A percentile compares a stretch with the other conserved stretches of the same genome.
These are phyloP conservation scores for Neofusicoccum laricinum DNA, from an alignment of 2,329 filamentous ascomycete species.

Conservation along the genomic window DNA sequence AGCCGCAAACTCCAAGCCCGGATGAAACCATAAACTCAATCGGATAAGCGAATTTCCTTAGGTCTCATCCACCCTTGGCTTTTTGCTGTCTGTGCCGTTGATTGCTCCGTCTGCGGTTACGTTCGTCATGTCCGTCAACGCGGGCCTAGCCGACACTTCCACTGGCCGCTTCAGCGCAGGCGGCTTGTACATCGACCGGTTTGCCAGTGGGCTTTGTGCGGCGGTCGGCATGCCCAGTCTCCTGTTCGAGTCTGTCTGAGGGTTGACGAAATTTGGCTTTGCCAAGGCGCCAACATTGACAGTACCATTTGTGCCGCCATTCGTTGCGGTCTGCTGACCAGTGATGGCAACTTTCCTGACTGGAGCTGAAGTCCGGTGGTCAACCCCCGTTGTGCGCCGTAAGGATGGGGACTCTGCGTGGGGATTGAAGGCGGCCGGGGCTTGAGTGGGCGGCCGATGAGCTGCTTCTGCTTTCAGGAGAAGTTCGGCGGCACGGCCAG, in stretches of 20 bases:
- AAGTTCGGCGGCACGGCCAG: constrained; percentile 43
- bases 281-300: background rate
- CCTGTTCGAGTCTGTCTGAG: constrained; percentile 45
- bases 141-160: constrained; percentile 26
- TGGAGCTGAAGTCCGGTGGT: constrained; percentile 74
- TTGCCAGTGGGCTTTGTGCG: constrained; percentile 43
- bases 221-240: constrained; percentile 49
- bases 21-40: background rate
- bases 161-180: constrained; percentile 29
- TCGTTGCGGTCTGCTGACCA: background rate
- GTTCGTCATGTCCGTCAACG: constrained; percentile 48
- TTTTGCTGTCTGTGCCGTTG: constrained; percentile 36
- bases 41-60: constrained; percentile 3
- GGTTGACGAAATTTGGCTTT: constrained; percentile 46
- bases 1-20: background rate
- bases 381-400: constrained; percentile 81
- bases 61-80: constrained; percentile 18
- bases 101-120: constrained; percentile 23
- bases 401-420: constrained; percentile 67
- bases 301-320: background rate
- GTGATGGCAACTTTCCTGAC: constrained; percentile 38
- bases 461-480: constrained; percentile 33
- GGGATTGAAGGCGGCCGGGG: constrained; percentile 44
- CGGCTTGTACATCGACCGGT: constrained; percentile 45
- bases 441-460: constrained; percentile 27